These are phyloP conservation scores for Umbellularia californica DNA, from an alignment of 164 flowering plant genomes.

Conservation along the genomic window DNA sequence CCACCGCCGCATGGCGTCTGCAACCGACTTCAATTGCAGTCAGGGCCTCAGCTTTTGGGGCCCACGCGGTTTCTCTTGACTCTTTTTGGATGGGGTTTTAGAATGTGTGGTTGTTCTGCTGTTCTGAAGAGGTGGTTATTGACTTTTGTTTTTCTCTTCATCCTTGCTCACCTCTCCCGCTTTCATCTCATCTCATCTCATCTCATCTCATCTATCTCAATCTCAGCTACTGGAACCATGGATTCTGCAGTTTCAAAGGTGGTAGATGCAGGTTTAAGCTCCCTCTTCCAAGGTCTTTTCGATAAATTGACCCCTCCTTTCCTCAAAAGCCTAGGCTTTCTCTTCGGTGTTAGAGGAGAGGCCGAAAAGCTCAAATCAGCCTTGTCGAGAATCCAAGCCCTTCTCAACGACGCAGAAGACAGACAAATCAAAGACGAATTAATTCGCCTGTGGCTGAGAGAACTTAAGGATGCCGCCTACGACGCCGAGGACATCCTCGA, in stretches of 20 bases:
- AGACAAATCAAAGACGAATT: slow-evolving; percentile 3
- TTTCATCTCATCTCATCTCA: too few relatives aligned
- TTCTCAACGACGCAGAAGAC: slow-evolving; percentile 12
- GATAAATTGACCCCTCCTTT: slow-evolving; percentile 4
- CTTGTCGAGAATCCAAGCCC: slow-evolving; percentile 1
- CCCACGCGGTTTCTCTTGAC: too few relatives aligned
- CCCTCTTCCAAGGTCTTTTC: not conserved
- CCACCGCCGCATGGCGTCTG: too few relatives aligned
- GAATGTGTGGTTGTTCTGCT: too few relatives aligned
- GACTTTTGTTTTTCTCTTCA: too few relatives aligned
- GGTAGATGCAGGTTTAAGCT: slow-evolving; percentile 1
- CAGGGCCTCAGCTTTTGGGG: too few relatives aligned
- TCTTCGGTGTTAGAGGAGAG: slow-evolving; percentile 1
- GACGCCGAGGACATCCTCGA: slow-evolving; percentile 18
- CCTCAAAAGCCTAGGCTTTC: not conserved
- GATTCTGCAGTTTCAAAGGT: not conserved
- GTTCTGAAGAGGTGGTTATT: too few relatives aligned
- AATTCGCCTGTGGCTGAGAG: slow-evolving; percentile 10
- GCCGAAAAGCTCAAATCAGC: not conserved
- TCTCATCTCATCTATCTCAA: too few relatives aligned
- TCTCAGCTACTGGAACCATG: too few relatives aligned
- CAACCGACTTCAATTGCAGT: too few relatives aligned
- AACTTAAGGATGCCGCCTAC: slow-evolving; percentile 15
- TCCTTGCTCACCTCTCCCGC: too few relatives aligned
- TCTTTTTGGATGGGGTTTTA: too few relatives aligned